These are phyloP conservation scores for Ascochyta clinopodiicola DNA, from an alignment of 2,329 filamentous ascomycete genomes.

Conservation along the genomic window DNA sequence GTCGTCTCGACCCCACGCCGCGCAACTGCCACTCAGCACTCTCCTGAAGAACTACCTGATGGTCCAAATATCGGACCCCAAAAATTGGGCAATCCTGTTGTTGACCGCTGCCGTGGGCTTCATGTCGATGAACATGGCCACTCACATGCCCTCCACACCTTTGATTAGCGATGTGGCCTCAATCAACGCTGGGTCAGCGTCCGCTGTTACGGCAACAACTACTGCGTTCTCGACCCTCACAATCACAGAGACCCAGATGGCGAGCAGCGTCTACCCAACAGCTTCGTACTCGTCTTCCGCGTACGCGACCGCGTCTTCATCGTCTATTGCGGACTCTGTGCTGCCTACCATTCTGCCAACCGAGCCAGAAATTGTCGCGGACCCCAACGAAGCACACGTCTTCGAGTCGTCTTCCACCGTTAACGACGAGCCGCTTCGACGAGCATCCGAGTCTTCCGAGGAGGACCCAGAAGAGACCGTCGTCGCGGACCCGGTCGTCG, in stretches of 20 bases:
- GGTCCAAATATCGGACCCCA: conserved; percentile 59
- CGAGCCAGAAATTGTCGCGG: conserved; percentile 6
- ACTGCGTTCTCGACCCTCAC: conserved; percentile 37
- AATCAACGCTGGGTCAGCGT: conserved; percentile 1
- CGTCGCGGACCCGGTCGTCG: conserved; percentile 9
- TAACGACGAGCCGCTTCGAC: conserved; percentile 13
- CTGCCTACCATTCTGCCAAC: conserved; percentile 5
- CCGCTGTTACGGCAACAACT: conserved; percentile 25
- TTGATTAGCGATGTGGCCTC: conserved; percentile 13
- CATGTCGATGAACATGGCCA: conserved; percentile 41
- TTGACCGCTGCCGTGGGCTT: conserved; percentile 54
- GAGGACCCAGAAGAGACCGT: conserved; percentile 13
- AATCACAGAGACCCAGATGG: conserved; percentile 29
- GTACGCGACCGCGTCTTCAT: neutral
- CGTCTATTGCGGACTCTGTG: neutral
- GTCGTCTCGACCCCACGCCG: conserved; percentile 20
- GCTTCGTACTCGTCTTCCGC: conserved; percentile 2
- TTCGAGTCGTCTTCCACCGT: conserved; percentile 13
- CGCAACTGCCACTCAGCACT: conserved; percentile 59
- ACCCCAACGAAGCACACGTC: conserved; percentile 6
- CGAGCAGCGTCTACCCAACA: conserved; percentile 11
- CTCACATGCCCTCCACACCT: conserved; percentile 13
- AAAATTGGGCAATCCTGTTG: conserved; percentile 59
- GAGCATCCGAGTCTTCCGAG: conserved; percentile 11
- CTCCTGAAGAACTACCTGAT: conserved; percentile 62